Evolutionary conservation across 306 rosid species (phyloP).

Genomic region (Glycyrrhiza uralensis): DNA sequence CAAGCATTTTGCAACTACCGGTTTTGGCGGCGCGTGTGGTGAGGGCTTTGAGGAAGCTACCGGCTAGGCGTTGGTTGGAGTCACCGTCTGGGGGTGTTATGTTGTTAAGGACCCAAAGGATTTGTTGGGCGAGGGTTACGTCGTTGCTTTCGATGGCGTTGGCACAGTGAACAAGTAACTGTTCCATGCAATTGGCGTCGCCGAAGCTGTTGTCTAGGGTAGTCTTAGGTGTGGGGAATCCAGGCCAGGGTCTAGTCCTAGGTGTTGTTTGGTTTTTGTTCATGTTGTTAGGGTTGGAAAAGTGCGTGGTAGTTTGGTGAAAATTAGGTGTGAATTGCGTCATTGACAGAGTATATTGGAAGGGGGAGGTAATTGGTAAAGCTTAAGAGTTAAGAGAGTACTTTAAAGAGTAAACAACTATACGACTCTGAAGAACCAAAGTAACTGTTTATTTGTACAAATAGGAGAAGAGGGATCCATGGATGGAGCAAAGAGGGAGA

Average conservation of each 20-base stretch:
- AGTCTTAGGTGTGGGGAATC: conserved; percentile 55
- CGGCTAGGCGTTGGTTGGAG: conserved; percentile 73
- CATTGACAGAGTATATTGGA: conserved; percentile 22
- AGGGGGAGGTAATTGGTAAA: too few species aligned
- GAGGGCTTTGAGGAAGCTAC: conserved; percentile 72
- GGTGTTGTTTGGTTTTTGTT: conserved; percentile 51
- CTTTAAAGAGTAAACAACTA: too few species aligned
- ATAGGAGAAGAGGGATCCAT: too few species aligned
- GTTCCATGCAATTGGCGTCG: conserved; percentile 86
- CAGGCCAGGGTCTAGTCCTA: conserved; percentile 53
- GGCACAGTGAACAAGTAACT: conserved; percentile 79
- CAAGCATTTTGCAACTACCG: conserved; percentile 51
- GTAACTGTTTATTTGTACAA: too few species aligned
- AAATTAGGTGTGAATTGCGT: conserved; percentile 63
- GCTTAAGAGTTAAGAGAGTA: too few species aligned
- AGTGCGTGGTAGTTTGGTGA: conserved; percentile 42
- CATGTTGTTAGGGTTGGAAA: conserved; percentile 46
- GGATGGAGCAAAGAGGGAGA: neutral
- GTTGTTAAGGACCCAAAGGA: conserved; percentile 91
- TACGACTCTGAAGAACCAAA: too few species aligned
- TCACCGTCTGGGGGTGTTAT: conserved; percentile 80
- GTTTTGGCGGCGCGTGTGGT: conserved; percentile 52
- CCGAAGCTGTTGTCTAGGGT: conserved; percentile 38
- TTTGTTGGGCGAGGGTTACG: conserved; percentile 79
- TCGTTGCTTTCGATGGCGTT: conserved; percentile 79